These are phyloP conservation scores for Cyclotella kingstonii DNA, from an alignment of 108 stramenopile species.

Conservation along the genomic window DNA sequence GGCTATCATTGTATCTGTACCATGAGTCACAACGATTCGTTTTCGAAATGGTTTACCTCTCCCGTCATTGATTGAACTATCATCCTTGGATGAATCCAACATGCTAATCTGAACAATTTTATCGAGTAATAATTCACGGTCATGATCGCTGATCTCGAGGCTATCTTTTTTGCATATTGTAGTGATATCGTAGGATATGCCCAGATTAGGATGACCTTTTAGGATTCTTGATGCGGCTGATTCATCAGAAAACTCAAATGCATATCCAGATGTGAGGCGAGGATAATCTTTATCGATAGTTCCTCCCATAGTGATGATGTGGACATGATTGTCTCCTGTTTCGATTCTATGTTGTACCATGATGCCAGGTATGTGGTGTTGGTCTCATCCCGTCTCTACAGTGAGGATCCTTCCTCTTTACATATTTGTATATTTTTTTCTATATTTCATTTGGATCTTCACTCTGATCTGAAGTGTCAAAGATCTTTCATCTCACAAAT, in stretches of 20 bases:
- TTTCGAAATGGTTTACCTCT: too few species aligned
- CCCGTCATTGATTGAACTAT: neutral
- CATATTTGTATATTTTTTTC: too few species aligned
- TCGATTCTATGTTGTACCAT: neutral
- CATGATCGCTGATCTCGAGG: constrained; percentile 38
- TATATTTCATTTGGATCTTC: too few species aligned
- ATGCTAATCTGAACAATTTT: constrained; percentile 1
- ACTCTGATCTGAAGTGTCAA: too few species aligned
- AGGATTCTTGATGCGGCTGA: constrained; percentile 44
- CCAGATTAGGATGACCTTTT: constrained; percentile 35
- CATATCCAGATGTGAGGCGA: constrained; percentile 46
- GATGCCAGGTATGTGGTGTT: neutral
- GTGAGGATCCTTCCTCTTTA: too few species aligned
- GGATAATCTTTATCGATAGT: constrained; percentile 66
- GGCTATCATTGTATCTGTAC: constrained; percentile 58
- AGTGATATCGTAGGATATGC: constrained; percentile 13
- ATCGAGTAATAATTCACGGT: constrained; percentile 17
- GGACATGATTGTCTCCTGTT: constrained; percentile 16
- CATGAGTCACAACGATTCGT: constrained; percentile 55
- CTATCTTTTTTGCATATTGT: constrained; percentile 52
- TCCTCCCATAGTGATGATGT: constrained; percentile 41
- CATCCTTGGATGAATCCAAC: neutral
- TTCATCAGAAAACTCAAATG: constrained; percentile 49
- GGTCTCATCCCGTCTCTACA: too few species aligned
- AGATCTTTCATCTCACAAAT: too few species aligned